Percentiles rank a stretch among this genome's conserved stretches.
Conservation (phyloP, 1,284 basidiomycete genomes). For the Ganoderma lingzhi region DNA sequence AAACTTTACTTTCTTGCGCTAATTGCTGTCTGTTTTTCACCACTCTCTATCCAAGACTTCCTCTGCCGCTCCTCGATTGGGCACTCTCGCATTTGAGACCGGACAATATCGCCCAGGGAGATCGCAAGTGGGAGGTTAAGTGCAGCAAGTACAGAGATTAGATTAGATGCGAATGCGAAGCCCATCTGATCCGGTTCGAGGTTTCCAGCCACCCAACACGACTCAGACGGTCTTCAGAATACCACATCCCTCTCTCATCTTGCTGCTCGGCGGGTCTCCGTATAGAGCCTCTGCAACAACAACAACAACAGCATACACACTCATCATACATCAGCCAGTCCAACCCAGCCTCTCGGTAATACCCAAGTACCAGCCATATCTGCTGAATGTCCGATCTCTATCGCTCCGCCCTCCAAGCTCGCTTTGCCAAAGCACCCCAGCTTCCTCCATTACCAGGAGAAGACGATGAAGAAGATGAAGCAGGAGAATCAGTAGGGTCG, state of each 20-base stretch:
- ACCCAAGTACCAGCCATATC: not conserved
- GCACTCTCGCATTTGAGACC: too few relatives aligned
- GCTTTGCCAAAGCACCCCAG: slow-evolving; percentile 70
- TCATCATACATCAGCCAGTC: not conserved
- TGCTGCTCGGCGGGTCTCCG: not conserved
- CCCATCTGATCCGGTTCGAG: not conserved
- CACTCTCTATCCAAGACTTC: not conserved
- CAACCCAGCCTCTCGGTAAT: not conserved
- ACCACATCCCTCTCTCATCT: not conserved
- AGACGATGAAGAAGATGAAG: slow-evolving; percentile 69
- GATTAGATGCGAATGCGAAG: not conserved
- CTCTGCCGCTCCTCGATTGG: not conserved
- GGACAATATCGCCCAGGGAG: too few relatives aligned
- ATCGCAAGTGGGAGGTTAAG: not conserved
- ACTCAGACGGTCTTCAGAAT: not conserved
- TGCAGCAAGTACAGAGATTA: not conserved
- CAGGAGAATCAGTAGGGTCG: slow-evolving; percentile 65
- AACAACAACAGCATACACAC: not conserved
- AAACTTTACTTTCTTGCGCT: not conserved
- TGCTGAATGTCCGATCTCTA: slow-evolving; percentile 70
- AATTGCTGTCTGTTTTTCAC: not conserved
- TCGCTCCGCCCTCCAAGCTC: slow-evolving; percentile 73
- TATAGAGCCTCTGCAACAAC: not conserved
- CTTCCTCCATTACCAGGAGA: slow-evolving; percentile 57
- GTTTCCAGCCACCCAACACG: not conserved